These are phyloP conservation scores for Zygoascus biomembranicola DNA, from an alignment of 805 yeast species.

Conservation along the genomic window DNA sequence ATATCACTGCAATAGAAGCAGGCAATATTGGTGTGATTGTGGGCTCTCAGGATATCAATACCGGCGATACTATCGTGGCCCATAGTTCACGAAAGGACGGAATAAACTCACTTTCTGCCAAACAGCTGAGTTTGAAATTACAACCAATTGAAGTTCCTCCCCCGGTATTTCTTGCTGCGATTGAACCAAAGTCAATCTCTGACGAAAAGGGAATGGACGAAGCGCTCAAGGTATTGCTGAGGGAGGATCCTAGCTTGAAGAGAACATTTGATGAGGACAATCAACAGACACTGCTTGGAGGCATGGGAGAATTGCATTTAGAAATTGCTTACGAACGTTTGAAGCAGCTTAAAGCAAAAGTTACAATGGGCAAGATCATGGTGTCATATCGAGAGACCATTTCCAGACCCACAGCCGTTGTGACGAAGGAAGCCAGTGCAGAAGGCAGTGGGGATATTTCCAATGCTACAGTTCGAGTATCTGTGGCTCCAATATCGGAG, in stretches of 20 bases:
- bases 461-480: slow-evolving; percentile 24
- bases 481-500: slow-evolving; percentile 23
- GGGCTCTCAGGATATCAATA: slow-evolving; percentile 60
- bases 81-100: slow-evolving; percentile 48
- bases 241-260: slow-evolving; percentile 86
- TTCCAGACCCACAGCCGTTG: slow-evolving; percentile 7
- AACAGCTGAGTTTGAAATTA: slow-evolving; percentile 40
- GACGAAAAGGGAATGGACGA: slow-evolving; percentile 68
- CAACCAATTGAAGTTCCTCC: slow-evolving; percentile 83
- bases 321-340: slow-evolving; percentile 80
- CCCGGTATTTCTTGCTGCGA: slow-evolving; percentile 79
- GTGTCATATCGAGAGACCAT: slow-evolving; percentile 83
- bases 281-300: slow-evolving; percentile 82
- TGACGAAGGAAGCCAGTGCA: slow-evolving; percentile 20
- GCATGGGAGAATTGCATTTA: slow-evolving; percentile 95
- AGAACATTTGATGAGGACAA: slow-evolving; percentile 68
- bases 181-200: slow-evolving; percentile 78
- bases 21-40: slow-evolving; percentile 93
- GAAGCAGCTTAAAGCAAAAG: slow-evolving; percentile 72
- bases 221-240: slow-evolving; percentile 54
- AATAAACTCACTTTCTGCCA: slow-evolving; percentile 37
- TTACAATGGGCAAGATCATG: slow-evolving; percentile 72
- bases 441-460: slow-evolving; percentile 22
- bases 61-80: slow-evolving; percentile 85
- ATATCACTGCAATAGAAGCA: slow-evolving; percentile 49